Percentiles rank a stretch among this genome's conserved stretches.
Evolutionary conservation across 1,284 basidiomycete genomes (phyloP).

Genomic region (Papiliotrema flavescens): DNA sequence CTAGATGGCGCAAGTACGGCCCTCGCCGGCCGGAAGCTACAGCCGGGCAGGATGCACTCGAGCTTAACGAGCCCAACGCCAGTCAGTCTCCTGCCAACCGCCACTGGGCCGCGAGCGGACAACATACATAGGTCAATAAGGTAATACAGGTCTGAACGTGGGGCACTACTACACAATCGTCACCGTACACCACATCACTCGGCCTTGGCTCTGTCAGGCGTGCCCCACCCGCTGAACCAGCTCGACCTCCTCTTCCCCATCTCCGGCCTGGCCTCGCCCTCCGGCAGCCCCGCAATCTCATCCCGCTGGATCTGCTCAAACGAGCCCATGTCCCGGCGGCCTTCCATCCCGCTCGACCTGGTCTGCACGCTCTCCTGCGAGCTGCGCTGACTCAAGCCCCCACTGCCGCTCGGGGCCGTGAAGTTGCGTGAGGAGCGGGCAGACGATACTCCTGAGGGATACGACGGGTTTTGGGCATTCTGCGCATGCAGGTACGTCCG

Average conservation of each 20-base stretch:
- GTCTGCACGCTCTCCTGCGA: slow-evolving; percentile 9
- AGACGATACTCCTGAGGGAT: not conserved
- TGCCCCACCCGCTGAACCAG: slow-evolving; percentile 34
- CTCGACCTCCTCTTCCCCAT: slow-evolving; percentile 29
- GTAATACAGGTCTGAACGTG: too few relatives aligned
- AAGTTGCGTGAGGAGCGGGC: not conserved
- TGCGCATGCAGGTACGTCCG: slow-evolving; percentile 16
- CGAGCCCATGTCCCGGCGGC: slow-evolving; percentile 10
- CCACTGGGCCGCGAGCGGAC: too few relatives aligned
- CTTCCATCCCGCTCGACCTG: slow-evolving; percentile 1
- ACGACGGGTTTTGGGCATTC: not conserved
- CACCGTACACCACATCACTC: slow-evolving; percentile 3
- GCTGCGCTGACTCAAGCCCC: not conserved
- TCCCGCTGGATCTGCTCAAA: slow-evolving; percentile 29
- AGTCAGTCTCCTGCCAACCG: too few relatives aligned
- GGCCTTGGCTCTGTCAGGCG: slow-evolving; percentile 8
- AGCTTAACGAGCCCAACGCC: too few relatives aligned
- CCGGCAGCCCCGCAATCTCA: slow-evolving; percentile 14
- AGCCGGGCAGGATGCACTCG: too few relatives aligned
- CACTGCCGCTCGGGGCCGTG: not conserved
- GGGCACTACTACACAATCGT: too few relatives aligned
- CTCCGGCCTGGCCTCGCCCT: slow-evolving; percentile 11
- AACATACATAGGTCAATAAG: too few relatives aligned
- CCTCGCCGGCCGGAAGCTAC: too few relatives aligned
- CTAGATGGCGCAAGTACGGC: too few relatives aligned